A percentile compares a stretch with the other conserved stretches of the same genome.
phyloP scores from a whole-genome alignment of 352 stramenopile genomes.

The Pythium oligandrum region DNA sequence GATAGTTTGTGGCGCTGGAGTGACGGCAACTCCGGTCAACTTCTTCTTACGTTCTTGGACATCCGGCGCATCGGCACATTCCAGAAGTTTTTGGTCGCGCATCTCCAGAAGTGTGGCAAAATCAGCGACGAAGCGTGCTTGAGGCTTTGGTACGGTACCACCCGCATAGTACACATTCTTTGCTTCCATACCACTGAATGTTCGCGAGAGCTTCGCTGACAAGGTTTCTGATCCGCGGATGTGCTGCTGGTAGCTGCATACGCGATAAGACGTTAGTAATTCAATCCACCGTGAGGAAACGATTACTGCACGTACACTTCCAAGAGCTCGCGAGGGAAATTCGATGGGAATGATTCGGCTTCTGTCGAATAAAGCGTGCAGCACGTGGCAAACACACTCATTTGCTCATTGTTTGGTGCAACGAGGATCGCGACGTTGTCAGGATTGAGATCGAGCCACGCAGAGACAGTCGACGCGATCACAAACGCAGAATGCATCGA shows the following conservation, averaged over 20 bases:
- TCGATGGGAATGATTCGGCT: constrained; percentile 55
- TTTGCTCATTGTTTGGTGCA: constrained; percentile 82
- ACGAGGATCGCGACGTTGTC: constrained; percentile 77
- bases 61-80: constrained; percentile 34
- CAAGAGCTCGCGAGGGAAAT: constrained; percentile 67
- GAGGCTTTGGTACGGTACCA: constrained; percentile 60
- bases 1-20: constrained; percentile 54
- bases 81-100: constrained; percentile 54
- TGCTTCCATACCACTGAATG: constrained; percentile 61
- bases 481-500: constrained; percentile 86
- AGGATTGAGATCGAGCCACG: constrained; percentile 75
- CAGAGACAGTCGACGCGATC: constrained; percentile 72
- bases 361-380: constrained; percentile 79
- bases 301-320: constrained; percentile 37
- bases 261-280: not conserved
- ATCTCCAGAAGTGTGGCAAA: constrained; percentile 76
- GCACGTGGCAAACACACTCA: constrained; percentile 86
- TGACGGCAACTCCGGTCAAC: constrained; percentile 71
- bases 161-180: constrained; percentile 66
- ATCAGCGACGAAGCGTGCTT: constrained; percentile 74
- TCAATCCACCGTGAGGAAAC: not conserved
- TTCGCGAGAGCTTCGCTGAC: constrained; percentile 68
- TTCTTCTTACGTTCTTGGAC: constrained; percentile 72
- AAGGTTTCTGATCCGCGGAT: constrained; percentile 73
- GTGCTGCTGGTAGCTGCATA: constrained; percentile 46